phyloP scores from a whole-genome alignment of 306 rosid genomes.

The Hippophae tibetana region DNA sequence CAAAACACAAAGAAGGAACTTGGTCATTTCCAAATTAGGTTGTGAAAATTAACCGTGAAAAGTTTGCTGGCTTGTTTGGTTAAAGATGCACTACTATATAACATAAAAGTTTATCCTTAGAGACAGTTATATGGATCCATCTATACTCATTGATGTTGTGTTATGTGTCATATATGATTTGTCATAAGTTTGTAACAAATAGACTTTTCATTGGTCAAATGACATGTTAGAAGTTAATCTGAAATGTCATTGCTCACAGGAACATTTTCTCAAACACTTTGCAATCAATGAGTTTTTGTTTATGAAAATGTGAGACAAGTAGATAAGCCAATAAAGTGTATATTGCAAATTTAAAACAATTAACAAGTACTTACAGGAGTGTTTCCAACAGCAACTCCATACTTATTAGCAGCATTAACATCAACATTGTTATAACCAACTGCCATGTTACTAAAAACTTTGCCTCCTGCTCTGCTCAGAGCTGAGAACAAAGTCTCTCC shows the following conservation, averaged over 20 bases:
- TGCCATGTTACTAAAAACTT: conserved; percentile 95
- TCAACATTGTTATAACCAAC: conserved; percentile 96
- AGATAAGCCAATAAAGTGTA: neutral
- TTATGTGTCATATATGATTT: no score
- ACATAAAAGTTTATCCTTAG: no score
- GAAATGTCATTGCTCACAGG: neutral
- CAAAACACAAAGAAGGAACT: no score
- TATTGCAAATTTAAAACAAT: neutral
- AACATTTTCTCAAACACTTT: neutral
- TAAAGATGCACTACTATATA: no score
- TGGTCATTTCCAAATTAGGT: no score
- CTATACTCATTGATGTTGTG: no score
- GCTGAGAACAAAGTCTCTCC: conserved; percentile 93
- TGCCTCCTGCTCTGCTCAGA: conserved; percentile 92
- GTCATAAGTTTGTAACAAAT: no score
- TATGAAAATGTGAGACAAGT: neutral
- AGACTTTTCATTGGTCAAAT: no score
- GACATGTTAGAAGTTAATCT: neutral
- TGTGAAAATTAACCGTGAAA: no score
- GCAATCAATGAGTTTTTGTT: neutral
- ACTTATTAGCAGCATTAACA: conserved; percentile 78
- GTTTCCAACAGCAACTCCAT: conserved; percentile 92
- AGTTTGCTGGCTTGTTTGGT: no score
- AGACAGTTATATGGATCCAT: no score
- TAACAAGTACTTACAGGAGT: conserved; percentile 50